A percentile compares a stretch with the other conserved stretches of the same genome.
phyloP scores from a whole-genome alignment of 2,329 filamentous ascomycete species.

The Alternaria sp. region DNA sequence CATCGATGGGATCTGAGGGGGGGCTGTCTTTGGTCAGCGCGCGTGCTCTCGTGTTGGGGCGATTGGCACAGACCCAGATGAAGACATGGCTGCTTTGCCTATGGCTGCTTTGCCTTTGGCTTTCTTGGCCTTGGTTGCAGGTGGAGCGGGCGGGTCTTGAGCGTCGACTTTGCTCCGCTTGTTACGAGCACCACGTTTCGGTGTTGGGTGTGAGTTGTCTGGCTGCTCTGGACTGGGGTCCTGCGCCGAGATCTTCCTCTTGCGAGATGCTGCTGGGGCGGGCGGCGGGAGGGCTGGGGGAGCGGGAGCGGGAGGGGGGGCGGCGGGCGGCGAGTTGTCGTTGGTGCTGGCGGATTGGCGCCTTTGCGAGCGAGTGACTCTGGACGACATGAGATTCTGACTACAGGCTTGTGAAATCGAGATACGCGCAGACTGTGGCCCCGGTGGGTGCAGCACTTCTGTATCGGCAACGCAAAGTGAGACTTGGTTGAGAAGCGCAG shows the following conservation, averaged over 20 bases:
- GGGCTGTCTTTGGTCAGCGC: slow-evolving; percentile 58
- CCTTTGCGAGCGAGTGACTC: slow-evolving; percentile 95
- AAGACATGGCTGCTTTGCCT: slow-evolving; percentile 73
- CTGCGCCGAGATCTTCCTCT: slow-evolving; percentile 74
- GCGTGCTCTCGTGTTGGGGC: slow-evolving; percentile 10
- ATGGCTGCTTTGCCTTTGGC: slow-evolving; percentile 69
- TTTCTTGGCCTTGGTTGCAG: slow-evolving; percentile 63
- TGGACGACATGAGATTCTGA: slow-evolving; percentile 86
- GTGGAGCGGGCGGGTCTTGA: slow-evolving; percentile 52
- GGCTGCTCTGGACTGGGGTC: slow-evolving; percentile 59
- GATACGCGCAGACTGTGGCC: slow-evolving; percentile 44
- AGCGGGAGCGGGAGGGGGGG: slow-evolving; percentile 52
- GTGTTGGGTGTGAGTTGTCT: slow-evolving; percentile 33
- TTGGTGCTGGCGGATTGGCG: slow-evolving; percentile 73
- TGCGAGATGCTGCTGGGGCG: slow-evolving; percentile 64
- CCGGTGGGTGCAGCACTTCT: slow-evolving; percentile 39
- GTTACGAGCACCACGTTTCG: slow-evolving; percentile 48
- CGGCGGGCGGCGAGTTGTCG: slow-evolving; percentile 45
- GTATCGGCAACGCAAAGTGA: slow-evolving; percentile 35
- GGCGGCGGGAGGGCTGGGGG: slow-evolving; percentile 58
- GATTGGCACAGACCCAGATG: slow-evolving; percentile 65
- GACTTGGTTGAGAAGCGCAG: slow-evolving; percentile 25
- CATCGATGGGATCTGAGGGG: slow-evolving; percentile 70
- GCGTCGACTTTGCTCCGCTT: slow-evolving; percentile 73
- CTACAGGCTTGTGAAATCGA: slow-evolving; percentile 38